Evolutionary conservation across 495 filamentous ascomycete species (phyloP).

Genomic region (Hyaloscypha hepaticicola): DNA sequence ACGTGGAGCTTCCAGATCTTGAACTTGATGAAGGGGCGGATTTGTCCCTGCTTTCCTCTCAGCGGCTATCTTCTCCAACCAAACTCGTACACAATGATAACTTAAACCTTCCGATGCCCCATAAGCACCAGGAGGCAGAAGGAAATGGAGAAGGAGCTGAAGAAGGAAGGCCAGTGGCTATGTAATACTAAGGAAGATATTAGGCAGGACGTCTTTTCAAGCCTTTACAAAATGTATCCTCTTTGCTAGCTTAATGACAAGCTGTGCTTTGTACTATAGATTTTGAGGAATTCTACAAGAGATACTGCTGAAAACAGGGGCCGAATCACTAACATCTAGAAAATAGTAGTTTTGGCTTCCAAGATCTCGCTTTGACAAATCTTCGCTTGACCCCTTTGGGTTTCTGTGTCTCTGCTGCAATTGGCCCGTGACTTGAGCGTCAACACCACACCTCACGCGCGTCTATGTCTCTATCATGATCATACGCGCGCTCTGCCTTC

Average conservation of each 20-base stretch:
- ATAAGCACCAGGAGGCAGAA: constrained; percentile 13
- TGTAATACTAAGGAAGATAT: constrained; percentile 10
- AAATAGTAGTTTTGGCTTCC: background rate
- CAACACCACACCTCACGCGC: constrained; percentile 26
- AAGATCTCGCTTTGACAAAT: background rate
- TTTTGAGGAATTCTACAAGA: constrained; percentile 9
- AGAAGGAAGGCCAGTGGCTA: constrained; percentile 7
- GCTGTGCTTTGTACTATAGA: constrained; percentile 8
- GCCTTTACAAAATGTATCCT: background rate
- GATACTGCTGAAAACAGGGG: constrained; percentile 9
- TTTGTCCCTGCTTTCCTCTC: background rate
- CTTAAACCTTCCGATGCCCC: background rate
- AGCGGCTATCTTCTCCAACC: constrained; percentile 1
- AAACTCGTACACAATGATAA: constrained; percentile 6
- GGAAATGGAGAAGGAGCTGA: constrained; percentile 8
- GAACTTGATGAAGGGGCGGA: constrained; percentile 15
- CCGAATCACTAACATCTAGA: constrained; percentile 9
- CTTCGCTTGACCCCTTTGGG: background rate
- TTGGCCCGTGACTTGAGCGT: constrained; percentile 13
- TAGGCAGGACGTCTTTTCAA: constrained; percentile 4
- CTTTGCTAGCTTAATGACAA: constrained; percentile 11
- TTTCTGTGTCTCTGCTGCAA: background rate
- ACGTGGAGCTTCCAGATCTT: constrained; percentile 13
- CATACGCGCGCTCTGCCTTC: constrained; percentile 16
- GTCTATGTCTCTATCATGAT: constrained; percentile 23